Evolutionary conservation across 768 basidiomycete genomes (phyloP).

Genomic region (Collybiopsis confluens): DNA sequence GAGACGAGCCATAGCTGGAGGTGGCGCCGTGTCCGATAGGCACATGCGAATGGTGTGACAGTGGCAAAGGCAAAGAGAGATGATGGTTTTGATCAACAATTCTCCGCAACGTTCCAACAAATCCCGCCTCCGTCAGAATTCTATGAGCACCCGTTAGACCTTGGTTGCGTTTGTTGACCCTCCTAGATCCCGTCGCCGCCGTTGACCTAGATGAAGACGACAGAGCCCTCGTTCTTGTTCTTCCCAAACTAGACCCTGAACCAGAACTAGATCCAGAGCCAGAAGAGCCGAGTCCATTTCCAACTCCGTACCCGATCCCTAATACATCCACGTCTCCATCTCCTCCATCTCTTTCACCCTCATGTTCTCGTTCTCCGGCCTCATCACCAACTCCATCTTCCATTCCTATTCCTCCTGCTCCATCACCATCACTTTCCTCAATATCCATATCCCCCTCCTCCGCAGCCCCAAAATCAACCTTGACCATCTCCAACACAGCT

Average conservation of each 20-base stretch:
- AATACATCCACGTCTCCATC: slow-evolving; percentile 12
- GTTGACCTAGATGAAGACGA: too few relatives aligned
- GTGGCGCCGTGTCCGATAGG: background rate
- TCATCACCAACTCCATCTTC: background rate
- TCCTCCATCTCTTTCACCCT: slow-evolving; percentile 16
- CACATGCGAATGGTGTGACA: background rate
- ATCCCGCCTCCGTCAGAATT: slow-evolving; percentile 27
- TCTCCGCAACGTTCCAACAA: slow-evolving; percentile 31
- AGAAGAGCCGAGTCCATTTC: too few relatives aligned
- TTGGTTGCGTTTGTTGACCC: background rate
- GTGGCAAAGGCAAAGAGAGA: too few relatives aligned
- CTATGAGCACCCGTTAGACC: slow-evolving; percentile 2
- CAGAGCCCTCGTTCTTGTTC: too few relatives aligned
- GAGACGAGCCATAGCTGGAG: background rate
- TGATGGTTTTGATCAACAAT: slow-evolving; percentile 2
- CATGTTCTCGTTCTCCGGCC: background rate
- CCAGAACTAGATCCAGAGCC: background rate
- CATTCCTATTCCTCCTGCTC: background rate
- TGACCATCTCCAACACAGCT: slow-evolving; percentile 55
- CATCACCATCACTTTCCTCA: slow-evolving; percentile 18
- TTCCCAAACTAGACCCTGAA: too few relatives aligned
- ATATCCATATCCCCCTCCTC: slow-evolving; percentile 27
- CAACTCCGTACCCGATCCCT: background rate
- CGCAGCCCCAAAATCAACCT: background rate
- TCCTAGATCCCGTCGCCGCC: too few relatives aligned